Conservation (phyloP, 2,329 filamentous ascomycete genomes). For the Aspergillus quadrilineatus region DNA sequence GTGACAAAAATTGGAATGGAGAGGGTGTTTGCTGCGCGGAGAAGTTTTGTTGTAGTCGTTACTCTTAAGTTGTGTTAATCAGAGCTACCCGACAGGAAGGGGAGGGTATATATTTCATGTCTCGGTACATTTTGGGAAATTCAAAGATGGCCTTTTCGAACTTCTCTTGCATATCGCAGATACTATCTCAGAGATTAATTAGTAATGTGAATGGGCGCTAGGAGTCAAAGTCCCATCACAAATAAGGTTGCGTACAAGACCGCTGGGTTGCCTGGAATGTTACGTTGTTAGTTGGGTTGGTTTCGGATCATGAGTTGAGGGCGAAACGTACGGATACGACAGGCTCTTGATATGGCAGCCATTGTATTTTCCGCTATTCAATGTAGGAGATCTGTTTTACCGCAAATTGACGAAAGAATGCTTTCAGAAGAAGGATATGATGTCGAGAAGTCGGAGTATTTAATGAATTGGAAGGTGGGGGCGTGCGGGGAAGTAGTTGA, state of each 20-base stretch:
- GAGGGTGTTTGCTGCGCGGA: conserved; percentile 53
- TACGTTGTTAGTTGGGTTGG: neutral
- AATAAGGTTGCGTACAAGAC: conserved; percentile 42
- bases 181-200: conserved; percentile 50
- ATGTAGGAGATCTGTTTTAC: neutral
- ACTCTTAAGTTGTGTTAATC: conserved; percentile 52
- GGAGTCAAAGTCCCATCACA: neutral
- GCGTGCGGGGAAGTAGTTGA: conserved; percentile 5
- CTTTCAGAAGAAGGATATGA: neutral
- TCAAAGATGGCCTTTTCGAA: conserved; percentile 81
- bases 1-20: conserved; percentile 78
- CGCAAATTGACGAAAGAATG: too few relatives aligned
- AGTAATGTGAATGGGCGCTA: neutral
- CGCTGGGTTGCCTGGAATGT: conserved; percentile 44
- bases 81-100: neutral
- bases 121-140: conserved; percentile 73
- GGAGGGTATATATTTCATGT: conserved; percentile 2
- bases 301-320: conserved; percentile 14
- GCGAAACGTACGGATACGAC: conserved; percentile 29
- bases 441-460: neutral
- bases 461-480: neutral
- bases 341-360: conserved; percentile 22
- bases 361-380: conserved; percentile 10
- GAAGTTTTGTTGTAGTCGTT: conserved; percentile 66
- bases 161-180: conserved; percentile 94